Conservation (phyloP, 176 grass and related monocot genomes). For the Microstegium vimineum region DNA sequence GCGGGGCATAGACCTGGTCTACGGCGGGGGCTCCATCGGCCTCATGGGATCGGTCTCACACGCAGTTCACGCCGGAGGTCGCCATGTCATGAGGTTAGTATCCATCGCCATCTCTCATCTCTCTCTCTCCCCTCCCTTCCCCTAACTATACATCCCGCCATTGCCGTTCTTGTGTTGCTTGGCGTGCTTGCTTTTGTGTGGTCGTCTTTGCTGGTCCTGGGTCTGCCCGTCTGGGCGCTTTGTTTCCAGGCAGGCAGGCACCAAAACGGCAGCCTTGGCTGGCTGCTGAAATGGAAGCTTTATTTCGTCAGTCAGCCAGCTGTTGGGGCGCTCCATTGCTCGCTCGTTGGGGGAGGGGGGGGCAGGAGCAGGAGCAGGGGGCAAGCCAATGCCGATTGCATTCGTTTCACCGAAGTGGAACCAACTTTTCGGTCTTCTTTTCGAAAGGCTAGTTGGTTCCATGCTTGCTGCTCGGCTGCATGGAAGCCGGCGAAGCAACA, state of each 20-base stretch:
- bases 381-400: constrained; percentile 24
- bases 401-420: constrained; percentile 52
- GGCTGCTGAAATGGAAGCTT: constrained; percentile 21
- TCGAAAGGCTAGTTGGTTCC: constrained; percentile 46
- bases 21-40: constrained; percentile 92
- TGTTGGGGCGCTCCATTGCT: constrained; percentile 34
- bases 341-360: constrained; percentile 24
- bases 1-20: constrained; percentile 96
- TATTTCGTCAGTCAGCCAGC: constrained; percentile 29
- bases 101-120: constrained; percentile 3
- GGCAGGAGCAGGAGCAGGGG: no score
- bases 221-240: constrained; percentile 9
- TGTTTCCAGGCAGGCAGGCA: constrained; percentile 33
- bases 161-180: neutral
- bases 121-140: no score
- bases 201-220: neutral
- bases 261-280: constrained; percentile 40
- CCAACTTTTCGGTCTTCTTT: constrained; percentile 39
- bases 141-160: neutral
- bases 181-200: neutral
- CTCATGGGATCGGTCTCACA: constrained; percentile 91
- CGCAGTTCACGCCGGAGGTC: constrained; percentile 90
- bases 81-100: constrained; percentile 84
- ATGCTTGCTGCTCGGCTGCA: constrained; percentile 22
- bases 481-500: constrained; percentile 18